These are phyloP conservation scores for Teunomyces kruisii DNA, from an alignment of 805 yeast species.

Conservation along the genomic window DNA sequence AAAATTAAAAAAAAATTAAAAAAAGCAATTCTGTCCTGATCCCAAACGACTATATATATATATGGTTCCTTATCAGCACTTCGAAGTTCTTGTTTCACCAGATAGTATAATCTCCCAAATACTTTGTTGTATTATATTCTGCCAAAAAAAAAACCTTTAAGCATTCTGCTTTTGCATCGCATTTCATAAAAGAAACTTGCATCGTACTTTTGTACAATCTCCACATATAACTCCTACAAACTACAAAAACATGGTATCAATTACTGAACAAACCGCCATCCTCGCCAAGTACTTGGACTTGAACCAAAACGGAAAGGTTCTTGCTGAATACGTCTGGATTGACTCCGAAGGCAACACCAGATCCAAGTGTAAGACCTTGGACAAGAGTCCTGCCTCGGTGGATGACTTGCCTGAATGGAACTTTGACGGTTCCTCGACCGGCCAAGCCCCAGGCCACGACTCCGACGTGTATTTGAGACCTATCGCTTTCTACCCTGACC, in stretches of 20 bases:
- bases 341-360: slow-evolving; percentile 89
- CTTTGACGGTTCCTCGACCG: slow-evolving; percentile 98
- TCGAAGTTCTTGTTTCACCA: background rate
- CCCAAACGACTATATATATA: background rate
- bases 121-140: slow-evolving; percentile 1
- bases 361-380: slow-evolving; percentile 90
- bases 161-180: background rate
- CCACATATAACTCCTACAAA: slow-evolving; percentile 5
- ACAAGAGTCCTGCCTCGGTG: slow-evolving; percentile 62
- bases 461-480: slow-evolving; percentile 95
- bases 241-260: slow-evolving; percentile 26
- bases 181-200: background rate
- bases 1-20: background rate
- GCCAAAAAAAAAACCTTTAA: background rate
- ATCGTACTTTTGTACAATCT: slow-evolving; percentile 2
- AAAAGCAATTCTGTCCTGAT: slow-evolving; percentile 4
- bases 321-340: slow-evolving; percentile 98
- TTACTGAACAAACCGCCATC: slow-evolving; percentile 71
- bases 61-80: slow-evolving; percentile 1
- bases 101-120: slow-evolving; percentile 1
- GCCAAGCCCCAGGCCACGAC: slow-evolving; percentile 97
- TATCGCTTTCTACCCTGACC: slow-evolving; percentile 92
- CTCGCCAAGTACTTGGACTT: slow-evolving; percentile 80
- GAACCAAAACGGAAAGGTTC: slow-evolving; percentile 79
- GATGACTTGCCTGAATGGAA: slow-evolving; percentile 98